Base-by-base conservation (phyloP, 495 filamentous ascomycete genomes). In the Paragyromitra xinjiangensis region DNA sequence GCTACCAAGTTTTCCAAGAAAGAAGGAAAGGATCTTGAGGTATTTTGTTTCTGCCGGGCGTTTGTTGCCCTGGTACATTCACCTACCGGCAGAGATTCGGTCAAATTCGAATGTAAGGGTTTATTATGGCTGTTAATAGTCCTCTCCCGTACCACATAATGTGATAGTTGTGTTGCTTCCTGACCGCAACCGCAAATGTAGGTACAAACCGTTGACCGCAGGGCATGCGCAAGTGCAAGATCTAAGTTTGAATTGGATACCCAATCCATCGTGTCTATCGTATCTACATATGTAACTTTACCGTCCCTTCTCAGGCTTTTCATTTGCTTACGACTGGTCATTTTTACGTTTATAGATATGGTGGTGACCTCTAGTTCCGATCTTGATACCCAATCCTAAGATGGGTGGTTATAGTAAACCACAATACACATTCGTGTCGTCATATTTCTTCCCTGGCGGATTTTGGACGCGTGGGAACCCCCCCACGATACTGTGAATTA, bases 1-100 rank as follows among this genome's bases (percentile, higher is more conserved):
- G 50, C 67, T 58, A 71, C 34, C 56, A 64, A 64, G 29, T 9
- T 39, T 24, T 39, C 56, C 11, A 7, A 24, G 3, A 22, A 45
- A 40, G 19, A 45, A 40, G 11, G 39, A 26, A 67, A 19, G 44
- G 26, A 51, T 53, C 14, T n/a, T 53, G 44, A 71, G 69, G 42
- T 70, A 51, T 71, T 74, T 75, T 71, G 44, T 62, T 75, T 63
- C 55, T n/a, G 19, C 26, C 53, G 3, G 12, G 37, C 7, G 69
- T 64, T 71, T 50, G 34, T 12, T 22, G 16, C 16, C 45, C 48
- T 34, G 3, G 48, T 19, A 67, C 64, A 39, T 53, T 22, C 44
- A 61, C 8, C 26, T 70, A 29, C 59, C 29, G 29, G 44, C 58
- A 62, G 16, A 22, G 51, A 69, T 34, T 42, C 53, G 42, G 56